Evolutionary conservation across 306 rosid genomes (phyloP).

Genomic region (Vicia sativa): DNA sequence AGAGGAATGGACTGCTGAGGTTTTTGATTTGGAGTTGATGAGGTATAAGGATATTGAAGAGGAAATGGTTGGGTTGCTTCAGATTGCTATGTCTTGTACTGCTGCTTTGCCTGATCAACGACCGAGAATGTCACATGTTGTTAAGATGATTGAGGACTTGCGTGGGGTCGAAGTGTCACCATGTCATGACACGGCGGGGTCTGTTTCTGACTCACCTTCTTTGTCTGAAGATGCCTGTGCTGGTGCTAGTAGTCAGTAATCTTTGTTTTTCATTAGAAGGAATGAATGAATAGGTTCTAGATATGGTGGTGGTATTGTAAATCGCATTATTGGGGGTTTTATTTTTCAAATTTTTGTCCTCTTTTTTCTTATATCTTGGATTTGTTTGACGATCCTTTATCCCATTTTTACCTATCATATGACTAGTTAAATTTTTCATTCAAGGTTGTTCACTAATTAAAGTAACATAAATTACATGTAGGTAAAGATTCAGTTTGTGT

Average conservation of each 20-base stretch:
- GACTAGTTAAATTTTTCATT: constrained; percentile 5
- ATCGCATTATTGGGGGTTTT: constrained; percentile 35
- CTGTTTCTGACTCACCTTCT: constrained; percentile 81
- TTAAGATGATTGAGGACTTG: constrained; percentile 89
- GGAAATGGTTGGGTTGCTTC: constrained; percentile 95
- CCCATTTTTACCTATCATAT: constrained; percentile 1
- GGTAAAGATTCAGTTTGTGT: background rate
- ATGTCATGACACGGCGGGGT: constrained; percentile 63
- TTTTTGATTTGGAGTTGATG: constrained; percentile 92
- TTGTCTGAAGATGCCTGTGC: constrained; percentile 74
- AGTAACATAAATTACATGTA: background rate
- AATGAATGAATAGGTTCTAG: background rate
- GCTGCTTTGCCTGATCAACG: constrained; percentile 76
- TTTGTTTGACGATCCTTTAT: background rate
- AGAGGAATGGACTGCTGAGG: constrained; percentile 99
- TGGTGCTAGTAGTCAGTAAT: constrained; percentile 50
- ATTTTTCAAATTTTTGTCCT: background rate
- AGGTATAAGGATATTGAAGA: constrained; percentile 96
- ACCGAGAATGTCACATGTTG: constrained; percentile 76
- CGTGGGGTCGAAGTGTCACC: constrained; percentile 84
- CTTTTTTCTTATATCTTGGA: background rate
- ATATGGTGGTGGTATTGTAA: constrained; percentile 30
- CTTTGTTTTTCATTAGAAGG: background rate
- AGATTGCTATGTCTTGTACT: constrained; percentile 78
- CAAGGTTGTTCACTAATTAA: background rate